Evolutionary conservation across 345 rosid species (phyloP).

Genomic region (Turnera subulata): DNA sequence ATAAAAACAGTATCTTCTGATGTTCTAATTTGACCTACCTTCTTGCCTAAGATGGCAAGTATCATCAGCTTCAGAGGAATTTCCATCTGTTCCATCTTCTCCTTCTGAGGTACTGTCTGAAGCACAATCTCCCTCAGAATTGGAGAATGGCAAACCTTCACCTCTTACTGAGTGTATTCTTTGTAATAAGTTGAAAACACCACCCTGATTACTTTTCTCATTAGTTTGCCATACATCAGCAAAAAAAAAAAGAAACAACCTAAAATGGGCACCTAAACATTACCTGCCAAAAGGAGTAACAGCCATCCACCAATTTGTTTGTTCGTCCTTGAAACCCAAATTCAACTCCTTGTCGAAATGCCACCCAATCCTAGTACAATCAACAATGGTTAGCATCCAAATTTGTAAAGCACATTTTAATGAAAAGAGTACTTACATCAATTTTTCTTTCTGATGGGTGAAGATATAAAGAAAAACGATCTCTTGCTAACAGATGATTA

Average conservation of each 20-base stretch:
- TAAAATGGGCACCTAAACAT: conserved; percentile 5
- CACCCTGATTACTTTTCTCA: conserved; percentile 52
- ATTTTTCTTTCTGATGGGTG: too few species aligned
- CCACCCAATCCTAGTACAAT: conserved; percentile 67
- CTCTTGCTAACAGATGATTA: conserved; percentile 5
- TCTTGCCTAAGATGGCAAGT: conserved; percentile 25
- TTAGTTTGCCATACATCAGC: conserved; percentile 7
- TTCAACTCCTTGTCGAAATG: conserved; percentile 89
- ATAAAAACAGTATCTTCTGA: too few species aligned
- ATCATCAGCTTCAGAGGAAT: conserved; percentile 26
- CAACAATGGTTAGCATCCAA: conserved; percentile 3
- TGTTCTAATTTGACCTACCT: conserved; percentile 30
- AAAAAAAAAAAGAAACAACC: conserved; percentile 12
- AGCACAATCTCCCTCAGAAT: conserved; percentile 26
- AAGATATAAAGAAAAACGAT: neutral
- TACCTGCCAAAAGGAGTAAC: conserved; percentile 99
- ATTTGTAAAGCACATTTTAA: neutral
- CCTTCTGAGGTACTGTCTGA: conserved; percentile 37
- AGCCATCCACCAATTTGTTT: conserved; percentile 96
- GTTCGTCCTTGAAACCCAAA: conserved; percentile 97
- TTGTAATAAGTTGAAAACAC: conserved; percentile 63
- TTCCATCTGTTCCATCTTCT: conserved; percentile 27
- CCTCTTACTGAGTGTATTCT: conserved; percentile 26
- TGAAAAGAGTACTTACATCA: too few species aligned
- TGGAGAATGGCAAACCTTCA: conserved; percentile 15